Percentiles rank a stretch among this genome's conserved stretches.
Conservation (phyloP, 495 filamentous ascomycete species). For the Penicillium ochrochloron region DNA sequence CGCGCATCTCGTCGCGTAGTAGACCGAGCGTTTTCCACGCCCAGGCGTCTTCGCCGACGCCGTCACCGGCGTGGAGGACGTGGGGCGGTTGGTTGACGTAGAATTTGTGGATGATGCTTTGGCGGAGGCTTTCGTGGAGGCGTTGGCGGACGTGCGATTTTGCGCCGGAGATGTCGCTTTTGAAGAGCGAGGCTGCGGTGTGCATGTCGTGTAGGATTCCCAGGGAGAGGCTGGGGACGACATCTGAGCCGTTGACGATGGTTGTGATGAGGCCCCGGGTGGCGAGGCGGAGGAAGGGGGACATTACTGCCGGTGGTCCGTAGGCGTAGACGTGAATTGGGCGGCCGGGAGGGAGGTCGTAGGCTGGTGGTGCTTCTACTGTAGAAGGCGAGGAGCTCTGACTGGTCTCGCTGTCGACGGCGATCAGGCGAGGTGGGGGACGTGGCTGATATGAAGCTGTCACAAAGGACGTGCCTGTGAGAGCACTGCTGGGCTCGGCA, state of each 20-base stretch:
- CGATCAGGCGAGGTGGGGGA: slow-evolving; percentile 47
- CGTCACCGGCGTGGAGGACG: slow-evolving; percentile 48
- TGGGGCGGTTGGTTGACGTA: slow-evolving; percentile 52
- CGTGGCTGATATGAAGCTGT: slow-evolving; percentile 46
- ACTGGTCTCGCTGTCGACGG: slow-evolving; percentile 29
- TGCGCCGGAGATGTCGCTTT: slow-evolving; percentile 66
- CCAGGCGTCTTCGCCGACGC: slow-evolving; percentile 69
- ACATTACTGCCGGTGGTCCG: slow-evolving; percentile 75
- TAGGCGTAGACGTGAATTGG: slow-evolving; percentile 82
- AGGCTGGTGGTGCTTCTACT: slow-evolving; percentile 19
- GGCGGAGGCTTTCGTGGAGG: slow-evolving; percentile 65
- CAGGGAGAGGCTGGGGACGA: slow-evolving; percentile 75
- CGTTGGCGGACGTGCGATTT: slow-evolving; percentile 67
- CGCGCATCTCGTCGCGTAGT: slow-evolving; percentile 69
- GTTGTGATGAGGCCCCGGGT: slow-evolving; percentile 79
- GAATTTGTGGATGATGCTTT: slow-evolving; percentile 51
- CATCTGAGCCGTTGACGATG: slow-evolving; percentile 71
- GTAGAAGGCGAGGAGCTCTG: slow-evolving; percentile 14
- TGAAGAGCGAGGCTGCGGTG: slow-evolving; percentile 71
- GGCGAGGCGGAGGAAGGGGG: slow-evolving; percentile 68
- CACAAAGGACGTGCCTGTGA: slow-evolving; percentile 58
- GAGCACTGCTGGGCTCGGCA: slow-evolving; percentile 59
- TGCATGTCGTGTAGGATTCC: slow-evolving; percentile 79
- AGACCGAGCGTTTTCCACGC: slow-evolving; percentile 69
- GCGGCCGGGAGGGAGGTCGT: slow-evolving; percentile 65